Percentiles rank a stretch among this genome's conserved stretches.
phyloP scores from a whole-genome alignment of 768 basidiomycete species.

The Pluteus cervinus region DNA sequence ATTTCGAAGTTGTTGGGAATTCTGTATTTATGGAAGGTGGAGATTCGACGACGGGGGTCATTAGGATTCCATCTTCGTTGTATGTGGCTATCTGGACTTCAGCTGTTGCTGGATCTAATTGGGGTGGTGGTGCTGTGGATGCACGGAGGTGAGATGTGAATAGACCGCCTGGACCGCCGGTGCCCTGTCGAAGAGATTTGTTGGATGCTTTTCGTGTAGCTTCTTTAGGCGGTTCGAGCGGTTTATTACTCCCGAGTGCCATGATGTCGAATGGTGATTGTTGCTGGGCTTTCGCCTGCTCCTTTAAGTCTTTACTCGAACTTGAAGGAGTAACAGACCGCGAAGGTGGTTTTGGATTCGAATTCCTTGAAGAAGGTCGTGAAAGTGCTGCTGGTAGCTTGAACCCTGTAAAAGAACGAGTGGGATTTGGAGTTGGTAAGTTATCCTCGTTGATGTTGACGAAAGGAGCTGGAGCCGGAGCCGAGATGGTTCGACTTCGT shows the following conservation, averaged over 20 bases:
- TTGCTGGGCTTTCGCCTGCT: slow-evolving; percentile 5
- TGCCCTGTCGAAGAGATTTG: slow-evolving; percentile 11
- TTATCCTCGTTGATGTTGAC: slow-evolving; percentile 4
- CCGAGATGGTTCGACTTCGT: slow-evolving; percentile 7
- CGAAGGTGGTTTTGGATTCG: too few species aligned
- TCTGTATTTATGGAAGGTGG: slow-evolving; percentile 30
- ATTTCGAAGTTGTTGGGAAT: slow-evolving; percentile 7
- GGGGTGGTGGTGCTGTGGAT: slow-evolving; percentile 9
- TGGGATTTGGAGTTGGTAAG: slow-evolving; percentile 5
- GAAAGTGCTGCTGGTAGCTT: neutral
- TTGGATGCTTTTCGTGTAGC: slow-evolving; percentile 13
- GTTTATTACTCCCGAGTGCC: slow-evolving; percentile 5
- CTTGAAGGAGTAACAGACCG: slow-evolving; percentile 7
- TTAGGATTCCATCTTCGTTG: slow-evolving; percentile 13
- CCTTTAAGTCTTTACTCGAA: slow-evolving; percentile 1
- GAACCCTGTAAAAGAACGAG: too few species aligned
- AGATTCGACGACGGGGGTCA: slow-evolving; percentile 37
- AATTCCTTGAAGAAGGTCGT: slow-evolving; percentile 1
- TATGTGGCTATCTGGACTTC: too few species aligned
- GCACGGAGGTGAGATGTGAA: too few species aligned
- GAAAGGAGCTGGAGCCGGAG: slow-evolving; percentile 6
- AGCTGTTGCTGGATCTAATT: neutral
- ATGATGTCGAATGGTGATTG: slow-evolving; percentile 3
- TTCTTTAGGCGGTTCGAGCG: slow-evolving; percentile 7
- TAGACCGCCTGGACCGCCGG: too few species aligned